phyloP scores from a whole-genome alignment of 2,329 filamentous ascomycete species.

The Leptographium galeiforme region DNA sequence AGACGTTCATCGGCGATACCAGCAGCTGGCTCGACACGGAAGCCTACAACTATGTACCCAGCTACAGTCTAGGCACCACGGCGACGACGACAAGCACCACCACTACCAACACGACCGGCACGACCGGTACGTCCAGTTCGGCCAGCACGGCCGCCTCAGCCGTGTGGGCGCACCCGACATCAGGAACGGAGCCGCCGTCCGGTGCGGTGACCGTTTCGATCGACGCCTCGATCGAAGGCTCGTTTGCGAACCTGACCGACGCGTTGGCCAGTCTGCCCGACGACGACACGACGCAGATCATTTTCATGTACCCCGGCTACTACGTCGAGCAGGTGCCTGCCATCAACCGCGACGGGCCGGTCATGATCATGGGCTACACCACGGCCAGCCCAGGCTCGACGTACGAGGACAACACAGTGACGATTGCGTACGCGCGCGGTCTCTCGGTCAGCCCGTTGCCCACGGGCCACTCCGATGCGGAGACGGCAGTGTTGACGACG shows the following conservation, averaged over 20 bases:
- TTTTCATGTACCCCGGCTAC: slow-evolving; percentile 48
- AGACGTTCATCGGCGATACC: slow-evolving; percentile 24
- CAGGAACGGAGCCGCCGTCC: slow-evolving; percentile 24
- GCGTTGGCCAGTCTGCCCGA: slow-evolving; percentile 15
- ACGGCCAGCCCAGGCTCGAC: slow-evolving; percentile 16
- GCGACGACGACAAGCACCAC: neutral
- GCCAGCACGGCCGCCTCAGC: slow-evolving; percentile 12
- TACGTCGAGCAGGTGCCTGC: slow-evolving; percentile 46
- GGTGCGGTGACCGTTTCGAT: slow-evolving; percentile 28
- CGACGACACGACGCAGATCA: slow-evolving; percentile 17
- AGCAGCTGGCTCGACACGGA: slow-evolving; percentile 26
- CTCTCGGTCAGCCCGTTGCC: slow-evolving; percentile 20
- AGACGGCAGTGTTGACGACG: slow-evolving; percentile 29
- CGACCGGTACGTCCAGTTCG: neutral
- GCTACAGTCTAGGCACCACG: slow-evolving; percentile 14
- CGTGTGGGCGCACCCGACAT: slow-evolving; percentile 23
- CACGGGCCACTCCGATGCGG: slow-evolving; percentile 33
- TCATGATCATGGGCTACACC: slow-evolving; percentile 25
- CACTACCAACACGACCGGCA: neutral
- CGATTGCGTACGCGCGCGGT: slow-evolving; percentile 26
- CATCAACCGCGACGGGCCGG: slow-evolving; percentile 34
- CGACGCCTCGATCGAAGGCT: slow-evolving; percentile 13
- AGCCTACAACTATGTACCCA: slow-evolving; percentile 24
- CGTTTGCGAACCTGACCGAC: slow-evolving; percentile 17
- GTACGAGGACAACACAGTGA: slow-evolving; percentile 46